Evolutionary conservation across 305 asterid species (phyloP), one percentile per base, ranked within the genome.

Genomic region (Solanum hybrid): DNA sequence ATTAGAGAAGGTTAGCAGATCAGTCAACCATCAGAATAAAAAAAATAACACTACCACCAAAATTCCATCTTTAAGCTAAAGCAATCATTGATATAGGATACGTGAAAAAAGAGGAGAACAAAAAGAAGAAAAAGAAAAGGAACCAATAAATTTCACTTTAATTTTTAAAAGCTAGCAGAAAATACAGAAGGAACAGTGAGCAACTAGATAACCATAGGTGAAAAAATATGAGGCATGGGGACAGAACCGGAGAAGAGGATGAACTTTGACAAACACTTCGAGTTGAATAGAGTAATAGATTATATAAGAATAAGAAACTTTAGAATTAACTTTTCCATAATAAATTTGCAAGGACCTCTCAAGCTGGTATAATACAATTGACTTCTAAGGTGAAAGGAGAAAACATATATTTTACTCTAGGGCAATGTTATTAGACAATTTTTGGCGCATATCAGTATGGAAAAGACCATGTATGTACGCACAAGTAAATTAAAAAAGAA

Each of bases 1-100:
- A 73, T 71, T 6, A 46, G 39, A 64, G 74, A 74, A 89, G 67
- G 89, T 89, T 89, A 84, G 89, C 83, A 67, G 89, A 75, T 74
- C 88, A 85, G 28, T 33, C 26, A n/a, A 85, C 20, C 8, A 51
- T 40, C 26, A 46, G 40, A 24, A 89, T 22, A 3, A 3, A 14
- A 9, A 84, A 5, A 26, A 69, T 37, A 61, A 12, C 42, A 69
- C 2, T 85, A 85, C 76, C 16, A 20, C 22, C 76, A 6, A 83
- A 9, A 51, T 28, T 84, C 31, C 76, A 57, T 34, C 76, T 84
- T 51, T 57, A 85, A 85, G 22, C n/a, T 40, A 57, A 85, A 31
- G 75, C 42, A 85, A 31, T 4, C 26, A 28, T 28, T 29, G 64
- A 28, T 14, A 28, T 33, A 42, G 16, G 87, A 28, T 26, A 42